Evolutionary conservation across 116 monocot species (phyloP).

Genomic region (Posidonia oceanica): DNA sequence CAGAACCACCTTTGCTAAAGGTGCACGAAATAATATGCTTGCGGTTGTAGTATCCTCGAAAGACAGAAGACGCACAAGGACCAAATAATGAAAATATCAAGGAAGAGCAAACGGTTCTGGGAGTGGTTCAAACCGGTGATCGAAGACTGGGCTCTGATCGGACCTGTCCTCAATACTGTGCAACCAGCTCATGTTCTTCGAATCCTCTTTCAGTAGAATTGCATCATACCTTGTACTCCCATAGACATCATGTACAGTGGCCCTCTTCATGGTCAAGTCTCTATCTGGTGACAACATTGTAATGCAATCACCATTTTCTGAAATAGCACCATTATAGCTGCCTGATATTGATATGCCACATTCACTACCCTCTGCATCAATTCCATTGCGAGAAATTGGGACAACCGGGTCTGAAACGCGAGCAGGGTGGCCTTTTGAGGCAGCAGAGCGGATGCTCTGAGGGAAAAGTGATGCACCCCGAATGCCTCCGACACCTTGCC

Average conservation of each 20-base stretch:
- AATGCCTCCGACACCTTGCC: constrained; percentile 55
- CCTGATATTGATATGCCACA: constrained; percentile 15
- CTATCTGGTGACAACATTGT: constrained; percentile 39
- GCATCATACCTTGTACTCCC: constrained; percentile 53
- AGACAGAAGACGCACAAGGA: neutral
- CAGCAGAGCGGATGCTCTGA: constrained; percentile 56
- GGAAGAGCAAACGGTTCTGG: constrained; percentile 64
- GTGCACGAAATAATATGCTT: neutral
- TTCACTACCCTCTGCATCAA: constrained; percentile 12
- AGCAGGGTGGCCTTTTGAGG: constrained; percentile 31
- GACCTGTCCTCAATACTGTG: constrained; percentile 56
- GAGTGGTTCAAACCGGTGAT: constrained; percentile 54
- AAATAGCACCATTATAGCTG: constrained; percentile 20
- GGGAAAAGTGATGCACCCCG: constrained; percentile 71
- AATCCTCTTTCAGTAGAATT: constrained; percentile 62
- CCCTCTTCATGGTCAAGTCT: constrained; percentile 21
- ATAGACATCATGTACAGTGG: constrained; percentile 33
- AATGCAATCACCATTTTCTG: constrained; percentile 19
- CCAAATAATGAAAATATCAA: neutral
- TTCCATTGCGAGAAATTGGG: constrained; percentile 12
- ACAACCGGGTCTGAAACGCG: constrained; percentile 25
- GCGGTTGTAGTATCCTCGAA: no score
- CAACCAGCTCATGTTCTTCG: constrained; percentile 66
- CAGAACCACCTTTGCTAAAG: neutral
- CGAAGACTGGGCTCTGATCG: constrained; percentile 50